Base-by-base conservation (phyloP, 495 filamentous ascomycete species). In the Penicillium coffeae region DNA sequence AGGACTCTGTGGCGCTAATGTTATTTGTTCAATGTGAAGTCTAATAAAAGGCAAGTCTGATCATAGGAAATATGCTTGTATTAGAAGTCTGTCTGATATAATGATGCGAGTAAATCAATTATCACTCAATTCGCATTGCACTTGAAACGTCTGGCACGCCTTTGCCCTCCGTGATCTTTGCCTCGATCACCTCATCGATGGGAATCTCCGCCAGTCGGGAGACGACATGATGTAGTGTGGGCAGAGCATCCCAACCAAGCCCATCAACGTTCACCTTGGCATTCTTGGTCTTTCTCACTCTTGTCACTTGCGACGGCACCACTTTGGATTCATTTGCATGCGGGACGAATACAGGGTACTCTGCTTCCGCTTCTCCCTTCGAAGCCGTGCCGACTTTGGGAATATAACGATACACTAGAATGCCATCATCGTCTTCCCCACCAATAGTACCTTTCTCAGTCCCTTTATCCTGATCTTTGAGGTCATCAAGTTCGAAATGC, bases 171-270 rank as follows among this genome's bases (percentile, higher is more conserved):
- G 77, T 71, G 4, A 82, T 61, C 52, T 75, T 79, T 4, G 68
- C 76, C 10, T 66, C 65, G 13, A 82, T 59, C 38, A 81, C 51
- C 47, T 76, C 72, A 53, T 78, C 78, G 6, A 79, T 59, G 0
- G 76, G 79, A 37, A 84, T 69, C 41, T 79, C 76, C 0, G 69
- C 73, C 49, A 82, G 48, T 20, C 64, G 60, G 34, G 62, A 59
- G 18, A 78, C 58, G 20, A 83, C 62, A 61, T 81, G 76, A 50
- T 83, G 76, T 33, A 82, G 58, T 1, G 77, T 82, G 0, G 80
- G 80, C 42, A 83, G 52, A 15, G 57, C 57, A 21, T 77, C 60
- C 76, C 69, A 76, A 45, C 73, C 66, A 15, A 74, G 54, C 4
- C 54, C 56, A 30, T 74, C 60, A 30, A 80, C 66, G 38, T 64